Evolutionary conservation across 441 rosid genomes (phyloP), one percentile per base, ranked within the genome.

Genomic region (Pelargonium australe): DNA sequence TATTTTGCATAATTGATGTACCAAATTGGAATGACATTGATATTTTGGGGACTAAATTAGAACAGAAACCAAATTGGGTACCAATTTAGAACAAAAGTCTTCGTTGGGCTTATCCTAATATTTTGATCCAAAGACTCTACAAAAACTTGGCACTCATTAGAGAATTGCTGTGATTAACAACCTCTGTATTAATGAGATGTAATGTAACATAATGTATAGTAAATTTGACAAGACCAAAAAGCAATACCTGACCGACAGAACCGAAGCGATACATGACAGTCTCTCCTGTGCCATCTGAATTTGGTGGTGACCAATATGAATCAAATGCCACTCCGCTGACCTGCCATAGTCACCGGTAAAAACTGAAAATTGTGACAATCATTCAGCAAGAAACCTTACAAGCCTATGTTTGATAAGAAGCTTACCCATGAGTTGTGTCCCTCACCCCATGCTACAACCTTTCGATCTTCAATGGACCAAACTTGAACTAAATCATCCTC

Each of bases 351-450:
- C 73, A 80, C 69, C 45, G 66, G 70, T 72, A 78, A 66, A 68
- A 74, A 70, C 68, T 49, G 49, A 78, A 73, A 44, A 73, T 68
- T 53, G 67, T n/a, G 65, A 23, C 28, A 65, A 70, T 34, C 16
- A 70, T 69, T 76, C 72, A 68, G 68, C 19, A 7, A 16, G 58
- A 57, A 57, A 57, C 63, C 63, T 57, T 57, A 7, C 12, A 17
- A 19, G 41, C 25, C 65, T 8, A 65, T 8, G 19, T 53, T 49
- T 65, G 63, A 25, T 17, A 58, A 72, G 44, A 77, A 79, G 69
- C 88, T 75, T 80, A 95, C 99, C 99, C 99, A 95, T 2, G 99
- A 95, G 76, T 87, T 95, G 77, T 92, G 99, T 67, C 99, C 99
- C 79, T 95, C 99, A 49, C 98, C 99, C 97, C 98, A 90, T 0